Percentiles rank a stretch among this genome's conserved stretches.
phyloP scores from a whole-genome alignment of 2,329 filamentous ascomycete species.

The Phaeoacremonium minimum region DNA sequence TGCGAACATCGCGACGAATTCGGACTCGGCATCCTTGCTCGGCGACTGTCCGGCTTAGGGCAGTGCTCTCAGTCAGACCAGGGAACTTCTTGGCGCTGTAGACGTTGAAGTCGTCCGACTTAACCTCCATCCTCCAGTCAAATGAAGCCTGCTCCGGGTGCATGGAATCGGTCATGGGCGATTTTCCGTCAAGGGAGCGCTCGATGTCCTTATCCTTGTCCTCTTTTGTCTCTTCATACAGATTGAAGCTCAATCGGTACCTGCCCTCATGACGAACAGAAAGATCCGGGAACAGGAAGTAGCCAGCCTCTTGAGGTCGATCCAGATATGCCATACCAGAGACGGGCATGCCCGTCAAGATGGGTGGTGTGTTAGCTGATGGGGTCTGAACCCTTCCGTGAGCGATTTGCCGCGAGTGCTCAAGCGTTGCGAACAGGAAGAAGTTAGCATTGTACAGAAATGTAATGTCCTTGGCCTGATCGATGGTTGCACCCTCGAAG shows the following conservation, averaged over 20 bases:
- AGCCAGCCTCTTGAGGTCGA: constrained; percentile 73
- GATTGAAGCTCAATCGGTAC: constrained; percentile 85
- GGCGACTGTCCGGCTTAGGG: constrained; percentile 82
- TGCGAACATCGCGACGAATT: constrained; percentile 72
- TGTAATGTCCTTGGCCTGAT: constrained; percentile 67
- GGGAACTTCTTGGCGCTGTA: constrained; percentile 99
- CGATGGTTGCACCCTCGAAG: constrained; percentile 64
- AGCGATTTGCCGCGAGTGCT: constrained; percentile 78
- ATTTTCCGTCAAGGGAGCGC: constrained; percentile 26
- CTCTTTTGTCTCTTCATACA: constrained; percentile 93
- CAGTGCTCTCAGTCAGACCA: constrained; percentile 83
- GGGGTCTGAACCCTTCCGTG: constrained; percentile 69
- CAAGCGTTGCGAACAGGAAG: constrained; percentile 91
- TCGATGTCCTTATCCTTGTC: constrained; percentile 68
- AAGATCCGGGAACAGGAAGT: constrained; percentile 96
- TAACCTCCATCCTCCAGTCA: constrained; percentile 84
- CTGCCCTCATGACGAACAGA: constrained; percentile 93
- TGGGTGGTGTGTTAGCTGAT: constrained; percentile 69
- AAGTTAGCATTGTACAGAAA: constrained; percentile 95
- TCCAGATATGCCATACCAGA: constrained; percentile 96
- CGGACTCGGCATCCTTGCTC: constrained; percentile 96
- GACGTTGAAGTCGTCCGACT: constrained; percentile 81
- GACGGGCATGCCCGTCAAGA: constrained; percentile 89
- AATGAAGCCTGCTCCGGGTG: constrained; percentile 48
- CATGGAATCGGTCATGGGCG: constrained; percentile 21